Evolutionary conservation across 257 asterid genomes (phyloP), one percentile per base, ranked within the genome.

Genomic region (Solanum sejunctum): DNA sequence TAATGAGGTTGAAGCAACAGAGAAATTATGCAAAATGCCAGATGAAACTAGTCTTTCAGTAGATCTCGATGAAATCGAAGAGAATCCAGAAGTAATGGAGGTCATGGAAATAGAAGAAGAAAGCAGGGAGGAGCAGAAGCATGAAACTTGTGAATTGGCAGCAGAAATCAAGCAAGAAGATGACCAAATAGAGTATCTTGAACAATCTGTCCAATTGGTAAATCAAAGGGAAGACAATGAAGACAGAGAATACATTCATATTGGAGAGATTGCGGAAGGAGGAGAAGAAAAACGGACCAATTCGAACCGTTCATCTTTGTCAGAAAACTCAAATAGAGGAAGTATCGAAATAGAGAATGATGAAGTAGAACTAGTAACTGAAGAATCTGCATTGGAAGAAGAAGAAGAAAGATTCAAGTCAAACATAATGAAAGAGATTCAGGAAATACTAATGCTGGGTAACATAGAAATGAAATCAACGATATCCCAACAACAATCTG

Each of bases 261-360:
- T 89, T 10, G 90, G 83, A 55, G 84, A 82, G 57, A 79, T 36
- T 12, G 89, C 84, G 63, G 91, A 86, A 56, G 85, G 78, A 26
- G 84, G 36, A 16, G 92, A 86, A 16, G 92, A 85, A 83, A 86
- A 84, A 3, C 17, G 17, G 10, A 51, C 17, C 60, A 26, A 83
- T 26, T 45, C 54, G 13, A 57, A 79, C 70, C 83, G 73, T 86
- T 85, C 86, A 41, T 87, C 94, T 80, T 89, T 91, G 8, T 87
- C 89, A 8, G 77, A 73, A 43, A 58, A 57, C 41, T 64, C 69
- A 12, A 63, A 89, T 82, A 60, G 84, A 32, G 23, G 49, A 32
- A 67, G 49, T 67, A 32, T 32, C 23, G 11, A 8, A 36, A 36
- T 91, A 7, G 89, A 87, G 5, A 85, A 85, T 61, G 91, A 86